Conservation (phyloP, 768 basidiomycete species). For the Lactifluus pinguis region DNA sequence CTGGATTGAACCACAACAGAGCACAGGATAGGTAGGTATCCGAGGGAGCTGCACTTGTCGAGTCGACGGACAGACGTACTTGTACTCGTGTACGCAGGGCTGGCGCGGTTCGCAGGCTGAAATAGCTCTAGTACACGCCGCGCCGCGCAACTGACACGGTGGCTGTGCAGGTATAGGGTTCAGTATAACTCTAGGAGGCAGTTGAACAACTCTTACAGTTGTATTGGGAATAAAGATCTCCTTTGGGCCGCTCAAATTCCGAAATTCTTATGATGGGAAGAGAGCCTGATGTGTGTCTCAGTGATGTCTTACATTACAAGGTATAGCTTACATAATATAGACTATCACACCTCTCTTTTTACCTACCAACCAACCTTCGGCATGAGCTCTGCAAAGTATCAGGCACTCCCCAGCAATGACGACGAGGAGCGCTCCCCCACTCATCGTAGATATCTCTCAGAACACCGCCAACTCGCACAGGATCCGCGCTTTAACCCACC, state of each 20-base stretch:
- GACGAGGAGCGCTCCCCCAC: not conserved
- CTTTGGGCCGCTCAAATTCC: not conserved
- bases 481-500: constrained; percentile 44
- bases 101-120: not conserved
- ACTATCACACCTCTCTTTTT: too few relatives aligned
- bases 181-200: not conserved
- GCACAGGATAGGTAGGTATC: not conserved
- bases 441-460: not conserved
- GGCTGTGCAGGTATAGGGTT: not conserved
- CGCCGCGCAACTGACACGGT: not conserved
- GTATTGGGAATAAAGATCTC: not conserved
- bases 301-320: not conserved
- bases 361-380: not conserved
- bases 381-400: constrained; percentile 15
- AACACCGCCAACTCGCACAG: constrained; percentile 15
- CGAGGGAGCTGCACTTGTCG: not conserved
- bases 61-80: not conserved
- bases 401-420: constrained; percentile 17
- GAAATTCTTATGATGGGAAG: not conserved
- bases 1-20: not conserved
- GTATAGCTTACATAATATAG: constrained; percentile 1
- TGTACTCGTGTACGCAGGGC: not conserved
- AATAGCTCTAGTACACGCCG: not conserved
- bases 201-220: not conserved
- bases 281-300: too few relatives aligned